Evolutionary conservation across 164 flowering plant genomes (phyloP).

Genomic region (Protea cynaroides): DNA sequence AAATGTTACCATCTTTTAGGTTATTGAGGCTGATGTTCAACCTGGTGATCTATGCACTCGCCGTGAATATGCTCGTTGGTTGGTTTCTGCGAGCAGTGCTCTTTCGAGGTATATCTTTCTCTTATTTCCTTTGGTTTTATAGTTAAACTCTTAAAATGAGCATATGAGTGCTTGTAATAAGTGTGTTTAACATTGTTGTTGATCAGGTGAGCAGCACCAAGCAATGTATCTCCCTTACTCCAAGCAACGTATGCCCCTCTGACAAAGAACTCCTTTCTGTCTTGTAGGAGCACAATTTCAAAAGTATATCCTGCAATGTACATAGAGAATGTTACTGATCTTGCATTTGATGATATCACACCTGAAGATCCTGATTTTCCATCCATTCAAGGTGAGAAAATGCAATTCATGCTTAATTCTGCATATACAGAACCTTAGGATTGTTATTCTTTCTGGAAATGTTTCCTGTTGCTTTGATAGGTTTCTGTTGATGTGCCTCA

Average conservation of each 20-base stretch:
- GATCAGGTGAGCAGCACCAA: too few species aligned
- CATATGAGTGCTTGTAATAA: not conserved
- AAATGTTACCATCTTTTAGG: conserved; percentile 35
- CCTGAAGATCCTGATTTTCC: conserved; percentile 93
- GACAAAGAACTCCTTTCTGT: conserved; percentile 3
- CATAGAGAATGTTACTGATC: conserved; percentile 86
- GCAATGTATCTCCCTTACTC: not conserved
- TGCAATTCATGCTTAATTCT: not conserved
- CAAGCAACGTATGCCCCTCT: not conserved
- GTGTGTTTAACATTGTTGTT: not conserved
- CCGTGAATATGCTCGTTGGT: conserved; percentile 98
- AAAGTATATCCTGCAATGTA: conserved; percentile 99
- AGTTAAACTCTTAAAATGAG: not conserved
- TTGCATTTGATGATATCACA: conserved; percentile 94
- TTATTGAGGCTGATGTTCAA: conserved; percentile 79
- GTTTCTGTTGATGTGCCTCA: not conserved
- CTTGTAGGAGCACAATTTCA: conserved; percentile 60
- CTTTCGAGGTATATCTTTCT: conserved; percentile 61
- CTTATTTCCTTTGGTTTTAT: conserved; percentile 4
- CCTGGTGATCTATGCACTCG: conserved; percentile 86
- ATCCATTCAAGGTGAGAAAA: conserved; percentile 79
- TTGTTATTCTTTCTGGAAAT: not conserved
- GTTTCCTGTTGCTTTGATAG: not conserved
- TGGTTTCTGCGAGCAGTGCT: conserved; percentile 82
- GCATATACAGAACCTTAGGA: not conserved